phyloP scores from a whole-genome alignment of 2,329 filamentous ascomycete genomes.

The Cercospora zeae-maydis region DNA sequence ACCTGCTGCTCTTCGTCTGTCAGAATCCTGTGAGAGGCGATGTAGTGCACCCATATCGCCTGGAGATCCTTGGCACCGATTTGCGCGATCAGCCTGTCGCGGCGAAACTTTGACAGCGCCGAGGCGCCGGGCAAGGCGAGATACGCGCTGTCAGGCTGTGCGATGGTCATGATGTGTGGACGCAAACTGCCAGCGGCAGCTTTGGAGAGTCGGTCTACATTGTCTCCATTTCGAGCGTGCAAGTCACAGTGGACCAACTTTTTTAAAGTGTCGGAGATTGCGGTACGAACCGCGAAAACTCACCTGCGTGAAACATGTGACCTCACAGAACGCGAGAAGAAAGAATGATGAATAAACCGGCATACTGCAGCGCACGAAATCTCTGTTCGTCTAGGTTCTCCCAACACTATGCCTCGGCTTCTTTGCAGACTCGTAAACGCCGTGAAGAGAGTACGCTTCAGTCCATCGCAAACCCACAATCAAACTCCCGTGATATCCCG shows the following conservation, averaged over 20 bases:
- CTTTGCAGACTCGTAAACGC: constrained; percentile 10
- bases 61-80: constrained; percentile 48
- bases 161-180: constrained; percentile 9
- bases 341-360: not conserved
- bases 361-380: constrained; percentile 6
- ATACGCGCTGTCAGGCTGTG: constrained; percentile 29
- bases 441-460: constrained; percentile 10
- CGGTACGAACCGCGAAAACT: constrained; percentile 3
- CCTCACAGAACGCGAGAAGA: not conserved
- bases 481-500: not conserved
- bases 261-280: constrained; percentile 2
- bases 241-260: not conserved
- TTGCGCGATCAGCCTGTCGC: constrained; percentile 44
- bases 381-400: constrained; percentile 25
- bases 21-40: constrained; percentile 44
- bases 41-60: constrained; percentile 52
- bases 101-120: constrained; percentile 54
- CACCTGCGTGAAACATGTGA: constrained; percentile 5
- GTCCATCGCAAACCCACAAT: constrained; percentile 2
- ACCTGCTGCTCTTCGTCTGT: constrained; percentile 47
- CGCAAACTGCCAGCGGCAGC: constrained; percentile 18
- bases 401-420: constrained; percentile 24
- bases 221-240: not conserved
- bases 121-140: constrained; percentile 50
- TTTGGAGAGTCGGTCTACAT: constrained; percentile 11